These are phyloP conservation scores for Cladosporium colombiae DNA, from an alignment of 2,329 filamentous ascomycete genomes.

Conservation along the genomic window DNA sequence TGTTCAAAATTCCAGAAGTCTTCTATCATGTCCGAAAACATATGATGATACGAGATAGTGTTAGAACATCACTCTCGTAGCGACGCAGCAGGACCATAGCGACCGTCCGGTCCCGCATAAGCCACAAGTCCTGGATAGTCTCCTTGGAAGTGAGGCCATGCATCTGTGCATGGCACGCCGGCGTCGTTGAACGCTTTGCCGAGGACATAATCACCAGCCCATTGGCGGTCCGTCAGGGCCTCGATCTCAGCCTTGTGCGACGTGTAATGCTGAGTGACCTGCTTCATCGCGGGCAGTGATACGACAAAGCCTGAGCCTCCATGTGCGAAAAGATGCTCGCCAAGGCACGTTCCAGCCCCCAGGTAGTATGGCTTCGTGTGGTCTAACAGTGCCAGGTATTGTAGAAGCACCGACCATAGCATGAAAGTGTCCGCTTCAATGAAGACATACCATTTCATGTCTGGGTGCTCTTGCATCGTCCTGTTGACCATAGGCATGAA, in stretches of 20 bases:
- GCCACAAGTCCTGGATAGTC: conserved; percentile 45
- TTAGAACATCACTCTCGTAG: conserved; percentile 43
- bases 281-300: conserved; percentile 42
- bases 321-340: conserved; percentile 43
- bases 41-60: conserved; percentile 41
- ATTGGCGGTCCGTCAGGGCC: conserved; percentile 48
- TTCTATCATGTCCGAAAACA: conserved; percentile 30
- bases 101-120: conserved; percentile 30
- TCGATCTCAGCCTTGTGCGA: conserved; percentile 45
- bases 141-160: conserved; percentile 47
- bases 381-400: conserved; percentile 56
- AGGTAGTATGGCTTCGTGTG: conserved; percentile 49
- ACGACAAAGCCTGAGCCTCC: conserved; percentile 46
- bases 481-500: conserved; percentile 41
- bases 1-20: conserved; percentile 36
- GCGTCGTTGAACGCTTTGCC: conserved; percentile 50
- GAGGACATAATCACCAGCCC: conserved; percentile 56
- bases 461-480: conserved; percentile 41
- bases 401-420: conserved; percentile 53
- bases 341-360: conserved; percentile 26
- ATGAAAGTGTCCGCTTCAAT: conserved; percentile 61
- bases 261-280: conserved; percentile 40
- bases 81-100: conserved; percentile 29
- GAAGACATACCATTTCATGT: conserved; percentile 61
- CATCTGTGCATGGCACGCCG: conserved; percentile 45